Evolutionary conservation across 345 rosid genomes (phyloP), one percentile per base, ranked within the genome.

Genomic region (Brassica nigra): DNA sequence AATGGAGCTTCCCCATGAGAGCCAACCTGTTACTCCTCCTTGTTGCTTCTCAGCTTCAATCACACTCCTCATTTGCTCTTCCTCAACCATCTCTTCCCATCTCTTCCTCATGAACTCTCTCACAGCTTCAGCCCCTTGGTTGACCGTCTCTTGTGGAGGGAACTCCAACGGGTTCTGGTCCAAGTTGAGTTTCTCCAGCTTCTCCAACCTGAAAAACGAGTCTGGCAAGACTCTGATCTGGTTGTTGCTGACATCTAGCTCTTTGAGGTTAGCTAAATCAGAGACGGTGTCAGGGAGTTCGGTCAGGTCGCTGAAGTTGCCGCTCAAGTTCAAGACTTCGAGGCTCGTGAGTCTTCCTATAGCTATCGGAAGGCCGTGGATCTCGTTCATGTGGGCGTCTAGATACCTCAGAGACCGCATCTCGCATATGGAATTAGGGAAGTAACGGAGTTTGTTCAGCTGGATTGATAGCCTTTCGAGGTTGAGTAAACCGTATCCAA

Each of bases 201-300:
- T 91, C 68, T 87, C 91, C 33, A 93, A 88, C 86, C 97, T 87
- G 68, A 81, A 84, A 83, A 93, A 93, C 57, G 97, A 80, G 70
- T 84, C 87, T 0, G 99, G 99, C 68, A 96, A 83, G 69, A 86
- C 86, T 64, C 84, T 85, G 74, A 96, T 88, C 82, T 96, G 99
- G 84, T 95, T 95, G 89, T 95, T 95, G 86, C 98, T 93, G 16
- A 93, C 85, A 83, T 95, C 97, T 15, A 95, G 89, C 77, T 95
- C 97, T 86, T 77, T 87, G 14, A 95, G 91, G 80, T 83, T 93
- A 16, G 79, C 76, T 65, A 95, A 87, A 72, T 95, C 97, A 34
- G 92, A 85, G 2, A 93, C 75, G 1, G 95, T 88, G 64, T 88
- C 92, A 0, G 98, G 97, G 20, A 93, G 89, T 63, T 86, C 90